Evolutionary conservation across 2,329 filamentous ascomycete genomes (phyloP).

Genomic region (Fusarium musae): DNA sequence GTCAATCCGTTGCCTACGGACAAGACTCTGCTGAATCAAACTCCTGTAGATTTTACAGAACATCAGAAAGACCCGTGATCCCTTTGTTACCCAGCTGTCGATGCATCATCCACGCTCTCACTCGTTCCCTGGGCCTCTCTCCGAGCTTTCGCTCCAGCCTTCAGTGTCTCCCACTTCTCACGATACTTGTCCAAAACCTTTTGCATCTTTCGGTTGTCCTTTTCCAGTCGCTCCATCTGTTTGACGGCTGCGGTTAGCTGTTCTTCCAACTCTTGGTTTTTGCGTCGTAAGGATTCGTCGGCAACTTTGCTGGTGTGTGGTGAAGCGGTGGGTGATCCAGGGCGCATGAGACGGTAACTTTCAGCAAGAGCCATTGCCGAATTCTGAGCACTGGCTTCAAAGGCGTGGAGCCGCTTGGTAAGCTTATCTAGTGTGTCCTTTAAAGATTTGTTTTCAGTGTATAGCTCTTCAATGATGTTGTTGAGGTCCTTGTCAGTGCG

Average conservation of each 20-base stretch:
- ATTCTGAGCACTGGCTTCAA: conserved; percentile 91
- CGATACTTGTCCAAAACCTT: conserved; percentile 68
- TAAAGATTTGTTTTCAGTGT: conserved; percentile 86
- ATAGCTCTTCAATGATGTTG: conserved; percentile 87
- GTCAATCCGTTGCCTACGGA: background rate
- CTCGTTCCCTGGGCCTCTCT: conserved; percentile 54
- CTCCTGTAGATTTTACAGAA: background rate
- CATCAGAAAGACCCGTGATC: background rate
- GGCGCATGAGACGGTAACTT: conserved; percentile 74
- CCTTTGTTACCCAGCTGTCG: conserved; percentile 29
- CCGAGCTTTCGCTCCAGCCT: conserved; percentile 69
- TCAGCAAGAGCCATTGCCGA: conserved; percentile 88
- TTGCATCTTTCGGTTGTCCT: conserved; percentile 65
- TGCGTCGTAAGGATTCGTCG: conserved; percentile 56
- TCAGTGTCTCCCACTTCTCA: conserved; percentile 70
- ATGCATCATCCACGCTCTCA: conserved; percentile 51
- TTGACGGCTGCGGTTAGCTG: conserved; percentile 67
- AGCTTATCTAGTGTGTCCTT: conserved; percentile 88
- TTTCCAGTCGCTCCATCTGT: conserved; percentile 75
- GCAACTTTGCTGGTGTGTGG: conserved; percentile 36
- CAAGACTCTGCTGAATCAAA: background rate
- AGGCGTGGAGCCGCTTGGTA: conserved; percentile 87
- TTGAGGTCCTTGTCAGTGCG: conserved; percentile 58
- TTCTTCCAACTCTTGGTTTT: conserved; percentile 74
- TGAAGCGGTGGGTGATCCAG: conserved; percentile 61